Evolutionary conservation across 169 alveolate genomes (phyloP).

Genomic region (Besnoitia besnoiti): DNA sequence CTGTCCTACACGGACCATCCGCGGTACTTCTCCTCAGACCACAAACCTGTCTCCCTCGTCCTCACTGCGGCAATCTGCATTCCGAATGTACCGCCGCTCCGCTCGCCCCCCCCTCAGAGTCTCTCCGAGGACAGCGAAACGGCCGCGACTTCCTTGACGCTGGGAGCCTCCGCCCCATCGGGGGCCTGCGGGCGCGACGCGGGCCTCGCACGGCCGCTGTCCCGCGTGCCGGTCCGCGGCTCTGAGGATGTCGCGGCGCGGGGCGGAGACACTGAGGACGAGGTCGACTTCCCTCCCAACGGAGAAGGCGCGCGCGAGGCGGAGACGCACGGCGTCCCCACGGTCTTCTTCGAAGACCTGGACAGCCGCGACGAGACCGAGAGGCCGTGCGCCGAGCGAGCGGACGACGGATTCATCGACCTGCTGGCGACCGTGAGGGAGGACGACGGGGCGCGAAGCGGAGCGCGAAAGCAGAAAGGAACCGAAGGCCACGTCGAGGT

Average conservation of each 20-base stretch:
- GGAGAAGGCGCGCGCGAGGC: neutral
- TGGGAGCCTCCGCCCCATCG: too few species aligned
- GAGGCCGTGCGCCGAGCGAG: neutral
- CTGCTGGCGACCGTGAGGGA: too few species aligned
- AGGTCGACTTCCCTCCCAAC: neutral
- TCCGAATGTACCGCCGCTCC: neutral
- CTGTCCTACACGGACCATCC: conserved; percentile 49
- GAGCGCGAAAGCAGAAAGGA: neutral
- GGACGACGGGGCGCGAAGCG: neutral
- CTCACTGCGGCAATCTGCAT: neutral
- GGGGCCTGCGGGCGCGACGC: too few species aligned
- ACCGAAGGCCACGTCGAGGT: too few species aligned
- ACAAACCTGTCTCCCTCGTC: conserved; percentile 56
- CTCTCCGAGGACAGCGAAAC: too few species aligned
- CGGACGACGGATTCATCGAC: too few species aligned
- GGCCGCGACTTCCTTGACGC: too few species aligned
- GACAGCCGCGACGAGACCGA: neutral
- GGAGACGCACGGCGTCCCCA: neutral
- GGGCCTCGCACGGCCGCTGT: too few species aligned
- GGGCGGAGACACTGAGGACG: neutral
- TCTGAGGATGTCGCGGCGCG: too few species aligned
- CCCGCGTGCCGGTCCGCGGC: too few species aligned
- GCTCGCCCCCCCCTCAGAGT: neutral
- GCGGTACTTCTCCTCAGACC: conserved; percentile 45
- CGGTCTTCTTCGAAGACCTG: neutral